Conservation (phyloP, 1,284 basidiomycete genomes). For the Austroboletus niveus region DNA sequence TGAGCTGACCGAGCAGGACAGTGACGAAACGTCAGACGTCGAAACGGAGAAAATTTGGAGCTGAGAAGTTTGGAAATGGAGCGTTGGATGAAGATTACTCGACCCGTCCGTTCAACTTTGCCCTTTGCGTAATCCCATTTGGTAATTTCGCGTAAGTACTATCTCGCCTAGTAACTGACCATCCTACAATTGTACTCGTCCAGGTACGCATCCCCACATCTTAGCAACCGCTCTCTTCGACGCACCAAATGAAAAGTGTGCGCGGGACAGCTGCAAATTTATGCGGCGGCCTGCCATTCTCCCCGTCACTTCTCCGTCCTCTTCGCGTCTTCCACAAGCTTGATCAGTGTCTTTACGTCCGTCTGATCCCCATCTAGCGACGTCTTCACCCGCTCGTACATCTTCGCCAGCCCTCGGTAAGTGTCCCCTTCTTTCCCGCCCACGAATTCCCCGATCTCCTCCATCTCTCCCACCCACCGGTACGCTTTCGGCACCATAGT, state of each 20-base stretch:
- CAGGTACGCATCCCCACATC: neutral
- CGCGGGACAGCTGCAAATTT: constrained; percentile 11
- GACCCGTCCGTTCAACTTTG: constrained; percentile 9
- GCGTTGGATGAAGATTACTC: constrained; percentile 21
- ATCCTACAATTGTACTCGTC: neutral
- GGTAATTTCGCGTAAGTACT: constrained; percentile 13
- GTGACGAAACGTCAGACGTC: constrained; percentile 11
- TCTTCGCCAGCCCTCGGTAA: constrained; percentile 47
- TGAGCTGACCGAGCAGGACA: constrained; percentile 10
- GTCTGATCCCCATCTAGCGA: constrained; percentile 37
- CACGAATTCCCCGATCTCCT: constrained; percentile 57
- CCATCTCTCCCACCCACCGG: constrained; percentile 60
- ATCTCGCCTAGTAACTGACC: constrained; percentile 14
- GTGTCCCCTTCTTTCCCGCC: constrained; percentile 44
- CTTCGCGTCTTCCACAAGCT: constrained; percentile 47
- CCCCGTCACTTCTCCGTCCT: constrained; percentile 5
- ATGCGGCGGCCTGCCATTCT: constrained; percentile 12
- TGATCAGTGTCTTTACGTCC: constrained; percentile 40
- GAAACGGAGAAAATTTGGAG: constrained; percentile 29
- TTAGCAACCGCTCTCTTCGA: neutral
- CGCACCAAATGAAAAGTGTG: constrained; percentile 26
- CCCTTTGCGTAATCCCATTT: constrained; percentile 29
- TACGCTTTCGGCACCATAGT: constrained; percentile 59
- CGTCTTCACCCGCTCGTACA: constrained; percentile 44
- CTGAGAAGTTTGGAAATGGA: constrained; percentile 11